These are phyloP conservation scores for Pichia sp. DNA, from an alignment of 1,139 yeast genomes.

Conservation along the genomic window DNA sequence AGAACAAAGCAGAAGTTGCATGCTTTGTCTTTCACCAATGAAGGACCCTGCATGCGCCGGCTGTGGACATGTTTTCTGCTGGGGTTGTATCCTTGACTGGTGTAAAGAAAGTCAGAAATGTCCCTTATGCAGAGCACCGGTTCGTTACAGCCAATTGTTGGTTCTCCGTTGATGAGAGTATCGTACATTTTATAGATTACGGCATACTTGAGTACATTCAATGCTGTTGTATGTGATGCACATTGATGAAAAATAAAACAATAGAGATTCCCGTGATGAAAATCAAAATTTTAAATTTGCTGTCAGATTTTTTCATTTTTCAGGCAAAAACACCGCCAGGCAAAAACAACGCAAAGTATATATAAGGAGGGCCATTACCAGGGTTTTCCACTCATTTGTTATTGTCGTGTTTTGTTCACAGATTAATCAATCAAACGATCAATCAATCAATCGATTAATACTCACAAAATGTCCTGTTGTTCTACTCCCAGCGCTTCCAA, in stretches of 20 bases:
- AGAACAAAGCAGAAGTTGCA: slow-evolving; percentile 64
- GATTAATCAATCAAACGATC: not conserved
- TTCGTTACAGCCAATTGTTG: slow-evolving; percentile 67
- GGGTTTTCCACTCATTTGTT: not conserved
- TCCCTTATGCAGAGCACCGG: slow-evolving; percentile 78
- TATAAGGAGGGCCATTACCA: not conserved
- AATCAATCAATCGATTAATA: not conserved
- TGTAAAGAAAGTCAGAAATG: slow-evolving; percentile 80
- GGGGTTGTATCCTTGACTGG: slow-evolving; percentile 91
- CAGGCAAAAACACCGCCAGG: slow-evolving; percentile 1
- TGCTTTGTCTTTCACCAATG: slow-evolving; percentile 78
- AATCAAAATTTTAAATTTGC: not conserved
- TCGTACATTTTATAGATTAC: too few species aligned
- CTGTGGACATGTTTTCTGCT: slow-evolving; percentile 92
- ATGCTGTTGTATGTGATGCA: not conserved
- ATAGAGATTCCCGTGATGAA: not conserved
- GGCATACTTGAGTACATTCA: too few species aligned
- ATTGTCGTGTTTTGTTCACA: not conserved
- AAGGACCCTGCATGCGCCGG: slow-evolving; percentile 75
- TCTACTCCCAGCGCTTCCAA: slow-evolving; percentile 1
- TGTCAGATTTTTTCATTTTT: not conserved
- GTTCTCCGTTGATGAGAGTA: slow-evolving; percentile 46
- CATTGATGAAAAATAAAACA: not conserved
- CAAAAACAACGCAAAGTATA: slow-evolving; percentile 10
- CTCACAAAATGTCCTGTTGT: slow-evolving; percentile 7